Base-by-base conservation (phyloP, 1,139 yeast genomes). In the Sporopachydermia cereana region DNA sequence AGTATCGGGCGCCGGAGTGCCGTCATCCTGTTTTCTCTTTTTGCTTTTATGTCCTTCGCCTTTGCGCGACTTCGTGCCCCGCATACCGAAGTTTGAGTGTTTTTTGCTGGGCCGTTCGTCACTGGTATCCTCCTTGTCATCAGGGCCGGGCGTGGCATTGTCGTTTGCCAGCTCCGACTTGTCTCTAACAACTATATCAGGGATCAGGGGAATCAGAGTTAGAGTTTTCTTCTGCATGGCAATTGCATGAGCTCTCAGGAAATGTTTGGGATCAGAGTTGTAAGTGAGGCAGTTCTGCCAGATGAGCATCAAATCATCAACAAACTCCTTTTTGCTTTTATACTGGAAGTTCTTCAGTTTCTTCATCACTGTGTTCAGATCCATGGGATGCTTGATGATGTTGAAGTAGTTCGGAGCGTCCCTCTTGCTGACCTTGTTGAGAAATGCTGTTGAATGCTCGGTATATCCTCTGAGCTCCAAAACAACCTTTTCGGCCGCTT, bases 361-460 rank as follows among this genome's bases (percentile, higher is more conserved):
- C 56, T 88, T 89, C 79, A 88, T 72, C 14, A 93, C 96, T 0
- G 97, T 89, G 56, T 88, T 89, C 52, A 93, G 69, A 58, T 93
- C 99, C 99, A 93, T 93, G 25, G 99, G 98, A 48, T 77, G 78
- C 55, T 88, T 89, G 54, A 93, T 89, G 39, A 93, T 74, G 48
- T 80, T 79, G 49, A 88, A 88, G 64, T 93, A 93, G 58, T 91
- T 89, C 4, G 98, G 99, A 0, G 98, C 99, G 57, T 93, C 99
- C 48, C 98, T 72, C 60, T 91, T 91, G 48, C 94, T 85, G 20
- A 93, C 99, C 58, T 86, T 84, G 62, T 89, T 91, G 53, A 93
- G 69, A 57, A 93, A 93, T 1, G 97, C 96, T 0, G 97, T 88
- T 0, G 97, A 89, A 62, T 91, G 97, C 57, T 91, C 97, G 0